Base-by-base conservation (phyloP, 306 rosid genomes). In the Potentilla sterilis region DNA sequence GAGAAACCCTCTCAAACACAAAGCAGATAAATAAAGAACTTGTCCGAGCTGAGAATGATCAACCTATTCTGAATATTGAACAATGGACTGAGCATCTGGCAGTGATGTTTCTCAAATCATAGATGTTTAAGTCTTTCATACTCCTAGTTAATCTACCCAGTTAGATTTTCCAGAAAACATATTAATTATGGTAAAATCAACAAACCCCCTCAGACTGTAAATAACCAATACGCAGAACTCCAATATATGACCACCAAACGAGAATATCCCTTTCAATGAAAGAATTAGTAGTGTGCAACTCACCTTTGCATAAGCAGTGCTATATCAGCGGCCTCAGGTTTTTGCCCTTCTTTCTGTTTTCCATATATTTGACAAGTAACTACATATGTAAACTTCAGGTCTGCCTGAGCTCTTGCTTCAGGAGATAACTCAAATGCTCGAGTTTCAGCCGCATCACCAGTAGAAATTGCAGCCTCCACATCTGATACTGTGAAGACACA, bases 301-400 rank as follows among this genome's bases (percentile, higher is more conserved):
- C 57, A 92, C 98, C 93, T 90, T 81, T 94, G 97, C 98, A 94
- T 87, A 66, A 94, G 97, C 74, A 95, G 79, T 67, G 98, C 96
- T 83, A 92, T 86, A 82, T 95, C 98, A 70, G 90, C 84, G 74
- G 98, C 98, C 90, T 95, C 92, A 40, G 96, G 97, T 78, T 95
- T 92, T 80, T 88, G 93, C 46, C 91, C 97, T 82, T 95, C 96
- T 78, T 91, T 92, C 81, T 95, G 98, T 75, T 81, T 92, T 67
- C 98, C 98, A 84, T 95, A 92, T 75, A 95, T 92, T 86, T 92
- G 97, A 73, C 98, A 95, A 13, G 98, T 85, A 42, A 95, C 85
- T 14, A 95, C 92, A 82, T 95, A 95, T 48, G 97, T 92, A 89
- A 95, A 95, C 88, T 95, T 92, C 67, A 95, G 89, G 84, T 95